A percentile compares a stretch with the other conserved stretches of the same genome.
These are phyloP conservation scores for Sphaerulina vaccinii DNA, from an alignment of 2,329 filamentous ascomycete genomes.

Conservation along the genomic window DNA sequence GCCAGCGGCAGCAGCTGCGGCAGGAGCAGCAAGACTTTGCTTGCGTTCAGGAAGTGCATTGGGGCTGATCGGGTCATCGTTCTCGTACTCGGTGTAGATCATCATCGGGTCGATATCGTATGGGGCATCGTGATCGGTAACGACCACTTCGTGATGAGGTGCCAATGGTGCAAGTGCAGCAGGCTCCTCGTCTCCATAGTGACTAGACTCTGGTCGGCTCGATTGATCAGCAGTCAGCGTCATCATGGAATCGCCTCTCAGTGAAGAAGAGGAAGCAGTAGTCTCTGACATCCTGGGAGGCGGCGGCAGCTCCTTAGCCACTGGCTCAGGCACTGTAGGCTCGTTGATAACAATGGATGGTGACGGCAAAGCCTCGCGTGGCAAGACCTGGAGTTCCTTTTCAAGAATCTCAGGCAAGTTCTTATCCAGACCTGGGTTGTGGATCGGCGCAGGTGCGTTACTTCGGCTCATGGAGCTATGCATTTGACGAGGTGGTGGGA, in stretches of 20 bases:
- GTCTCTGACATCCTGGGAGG: slow-evolving; percentile 16
- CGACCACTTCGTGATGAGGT: slow-evolving; percentile 16
- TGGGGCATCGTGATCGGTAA: slow-evolving; percentile 27
- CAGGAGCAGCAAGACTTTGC: slow-evolving; percentile 18
- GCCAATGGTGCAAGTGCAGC: slow-evolving; percentile 11
- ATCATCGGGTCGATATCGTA: slow-evolving; percentile 31
- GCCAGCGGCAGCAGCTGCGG: slow-evolving; percentile 11
- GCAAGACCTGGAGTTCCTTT: slow-evolving; percentile 14
- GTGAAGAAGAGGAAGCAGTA: slow-evolving; percentile 20
- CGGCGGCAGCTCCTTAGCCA: slow-evolving; percentile 23
- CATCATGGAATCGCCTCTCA: slow-evolving; percentile 29
- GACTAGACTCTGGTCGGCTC: slow-evolving; percentile 29
- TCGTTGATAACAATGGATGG: slow-evolving; percentile 11
- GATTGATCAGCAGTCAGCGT: slow-evolving; percentile 19
- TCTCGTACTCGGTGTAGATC: slow-evolving; percentile 29
- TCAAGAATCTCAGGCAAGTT: slow-evolving; percentile 23
- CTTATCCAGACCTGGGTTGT: slow-evolving; percentile 23
- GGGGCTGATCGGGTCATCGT: slow-evolving; percentile 20
- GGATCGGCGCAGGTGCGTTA: slow-evolving; percentile 9
- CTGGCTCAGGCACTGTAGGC: slow-evolving; percentile 18
- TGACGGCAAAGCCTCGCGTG: slow-evolving; percentile 8
- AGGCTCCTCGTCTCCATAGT: slow-evolving; percentile 31
- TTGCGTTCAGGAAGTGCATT: slow-evolving; percentile 22
- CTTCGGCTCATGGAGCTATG: slow-evolving; percentile 23
- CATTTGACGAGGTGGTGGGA: slow-evolving; percentile 26